These are phyloP conservation scores for Diplotaxis tenuifolia DNA, from an alignment of 345 rosid genomes.

Conservation along the genomic window DNA sequence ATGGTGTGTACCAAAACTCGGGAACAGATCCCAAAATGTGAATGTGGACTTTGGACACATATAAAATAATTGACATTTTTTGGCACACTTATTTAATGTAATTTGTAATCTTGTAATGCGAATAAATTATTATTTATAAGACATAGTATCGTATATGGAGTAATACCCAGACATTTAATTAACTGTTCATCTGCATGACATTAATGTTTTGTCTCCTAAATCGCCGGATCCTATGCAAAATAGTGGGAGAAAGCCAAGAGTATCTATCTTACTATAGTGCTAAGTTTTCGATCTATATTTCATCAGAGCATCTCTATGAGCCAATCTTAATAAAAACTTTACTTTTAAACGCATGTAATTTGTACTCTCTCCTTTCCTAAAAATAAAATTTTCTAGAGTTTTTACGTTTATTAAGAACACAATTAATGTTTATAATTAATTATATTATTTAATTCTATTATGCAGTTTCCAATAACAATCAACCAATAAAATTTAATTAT, in stretches of 20 bases:
- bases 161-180: neutral
- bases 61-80: conserved; percentile 23
- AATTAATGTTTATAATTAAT: too few species aligned
- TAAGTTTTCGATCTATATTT: too few species aligned
- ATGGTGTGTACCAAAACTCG: neutral
- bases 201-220: conserved; percentile 19
- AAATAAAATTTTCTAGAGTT: too few species aligned
- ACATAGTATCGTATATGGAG: neutral
- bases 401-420: too few species aligned
- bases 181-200: conserved; percentile 11
- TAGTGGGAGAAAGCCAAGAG: conserved; percentile 15
- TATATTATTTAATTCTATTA: too few species aligned
- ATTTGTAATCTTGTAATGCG: neutral
- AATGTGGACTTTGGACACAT: conserved; percentile 27
- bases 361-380: too few species aligned
- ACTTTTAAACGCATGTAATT: too few species aligned
- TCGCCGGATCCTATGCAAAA: conserved; percentile 36
- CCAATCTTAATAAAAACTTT: neutral
- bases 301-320: neutral
- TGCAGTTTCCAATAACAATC: too few species aligned
- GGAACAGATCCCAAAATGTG: conserved; percentile 28
- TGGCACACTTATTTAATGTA: conserved; percentile 16
- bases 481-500: too few species aligned
- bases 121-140: neutral
- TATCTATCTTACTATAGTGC: neutral